Evolutionary conservation across 805 yeast species (phyloP).

Genomic region (Myxozyma lipomycoides): DNA sequence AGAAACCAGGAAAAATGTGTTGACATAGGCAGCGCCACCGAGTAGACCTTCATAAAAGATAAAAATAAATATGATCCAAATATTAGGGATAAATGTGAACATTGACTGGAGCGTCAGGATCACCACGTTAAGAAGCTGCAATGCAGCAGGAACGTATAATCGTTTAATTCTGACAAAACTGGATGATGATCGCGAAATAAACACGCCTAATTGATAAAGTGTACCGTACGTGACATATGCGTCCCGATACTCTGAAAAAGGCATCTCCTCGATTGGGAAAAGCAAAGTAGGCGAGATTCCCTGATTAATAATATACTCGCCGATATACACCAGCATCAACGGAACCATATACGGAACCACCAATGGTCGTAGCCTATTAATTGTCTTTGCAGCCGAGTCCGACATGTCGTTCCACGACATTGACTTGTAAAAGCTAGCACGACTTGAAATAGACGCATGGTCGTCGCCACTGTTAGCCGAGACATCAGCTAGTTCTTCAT

Average conservation of each 20-base stretch:
- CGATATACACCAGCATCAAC: constrained; percentile 71
- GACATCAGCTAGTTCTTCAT: constrained; percentile 4
- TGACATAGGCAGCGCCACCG: constrained; percentile 88
- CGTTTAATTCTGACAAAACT: constrained; percentile 55
- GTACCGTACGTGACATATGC: constrained; percentile 89
- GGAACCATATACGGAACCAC: constrained; percentile 68
- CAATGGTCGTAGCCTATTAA: constrained; percentile 32
- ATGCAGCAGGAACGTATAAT: constrained; percentile 57
- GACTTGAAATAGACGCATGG: constrained; percentile 6
- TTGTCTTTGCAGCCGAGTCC: constrained; percentile 21
- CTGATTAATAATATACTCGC: constrained; percentile 87
- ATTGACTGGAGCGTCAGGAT: constrained; percentile 63
- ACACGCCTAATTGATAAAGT: constrained; percentile 86
- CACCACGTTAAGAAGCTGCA: constrained; percentile 64
- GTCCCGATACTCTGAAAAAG: constrained; percentile 70
- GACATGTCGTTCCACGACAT: constrained; percentile 9
- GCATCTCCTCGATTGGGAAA: constrained; percentile 67
- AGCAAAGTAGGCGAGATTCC: constrained; percentile 85
- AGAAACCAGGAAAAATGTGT: constrained; percentile 74
- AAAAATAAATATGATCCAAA: constrained; percentile 59
- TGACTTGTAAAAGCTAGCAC: constrained; percentile 5
- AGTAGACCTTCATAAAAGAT: constrained; percentile 80
- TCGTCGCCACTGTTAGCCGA: constrained; percentile 1
- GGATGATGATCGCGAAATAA: constrained; percentile 82
- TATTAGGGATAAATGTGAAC: constrained; percentile 51